Evolutionary conservation across 2,329 filamentous ascomycete species (phyloP), one percentile per base, ranked within the genome.

Genomic region (Ophiocordyceps polyrhachis-furcata): DNA sequence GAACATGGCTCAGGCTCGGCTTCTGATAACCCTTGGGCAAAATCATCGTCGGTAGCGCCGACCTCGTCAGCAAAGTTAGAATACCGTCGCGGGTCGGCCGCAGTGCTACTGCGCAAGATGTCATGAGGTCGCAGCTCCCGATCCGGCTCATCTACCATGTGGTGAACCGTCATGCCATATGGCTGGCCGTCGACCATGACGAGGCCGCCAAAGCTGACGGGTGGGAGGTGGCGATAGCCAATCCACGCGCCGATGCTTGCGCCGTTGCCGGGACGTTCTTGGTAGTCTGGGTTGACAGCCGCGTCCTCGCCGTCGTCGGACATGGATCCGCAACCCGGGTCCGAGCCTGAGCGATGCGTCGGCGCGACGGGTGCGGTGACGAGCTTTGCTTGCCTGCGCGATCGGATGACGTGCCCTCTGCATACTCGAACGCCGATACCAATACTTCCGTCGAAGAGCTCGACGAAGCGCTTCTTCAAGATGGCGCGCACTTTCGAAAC

Each of bases 91-190:
- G 63, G 59, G 6, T 56, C 56, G 1, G 52, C 58, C 46, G 54
- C 59, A 32, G 54, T 66, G 61, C 57, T 71, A 62, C 58, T 70
- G 41, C 55, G 59, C 43, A 52, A 42, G 4, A 52, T 51, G 40
- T 60, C 51, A 21, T 46, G 48, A 11, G 51, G 50, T 1, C 51
- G 53, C 32, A 63, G 63, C 11, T 69, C 65, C 44, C 62, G 60
- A 4, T 74, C 73, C 1, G 74, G 75, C 46, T 79, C 74, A 66
- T 95, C 89, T 2, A 96, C 74, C 78, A 96, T 89, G 60, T 96
- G 89, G 56, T 96, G 89, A 0, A 96, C 89, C 20, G 86, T 95
- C 84, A 96, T 91, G 13, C 89, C 89, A 55, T 87, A 91, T 0
- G 84, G 76, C 58, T 82, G 79, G 45, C 83, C 78, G 56, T 96